Base-by-base conservation (phyloP, 2,329 filamentous ascomycete species). In the Colletotrichum gigasporum region DNA sequence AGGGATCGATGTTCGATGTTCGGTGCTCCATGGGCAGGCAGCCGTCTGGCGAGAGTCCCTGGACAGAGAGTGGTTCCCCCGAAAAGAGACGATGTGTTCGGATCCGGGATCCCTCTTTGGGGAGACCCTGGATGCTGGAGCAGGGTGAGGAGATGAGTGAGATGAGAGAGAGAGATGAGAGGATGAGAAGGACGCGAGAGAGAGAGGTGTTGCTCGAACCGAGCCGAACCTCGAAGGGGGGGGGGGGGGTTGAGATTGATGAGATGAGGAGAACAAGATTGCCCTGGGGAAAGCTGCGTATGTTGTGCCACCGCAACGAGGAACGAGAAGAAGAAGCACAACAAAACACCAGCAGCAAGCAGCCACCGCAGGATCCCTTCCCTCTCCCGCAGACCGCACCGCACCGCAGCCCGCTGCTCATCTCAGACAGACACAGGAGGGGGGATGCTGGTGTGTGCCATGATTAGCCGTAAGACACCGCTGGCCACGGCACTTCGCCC, bases 271-370 rank as follows among this genome's bases (percentile, higher is more conserved):
- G n/a, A n/a, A n/a, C 45, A 32, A 51, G 47, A 41, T 59, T 63
- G 30, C 32, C 20, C 39, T 20, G 28, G 48, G 39, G 47, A 34
- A 45, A 20, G 57, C 58, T 63, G 58, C 63, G 44, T 63, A 57
- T 63, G 63, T 28, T 28, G 63, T 65, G 51, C 20, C 50, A 63
- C 58, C 51, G 44, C 35, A 26, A 50, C 18, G 37, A 32, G 26
- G 10, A 35, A 11, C 14, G 18, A 16, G 26, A 39, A 20, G 20
- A 32, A 41, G 10, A 28, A 18, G 11, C 41, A 48, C 26, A 44
- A 44, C 41, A 32, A 53, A 37, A 60, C 28, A 60, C 45, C 44
- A 50, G 18, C 48, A 41, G 18, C 18, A 35, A 16, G 16, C 30
- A n/a, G n/a, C n/a, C n/a, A n/a, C n/a, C n/a, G n/a, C n/a, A n/a